Evolutionary conservation across 148 eudicot genomes (phyloP).

Genomic region (Vaccinium macrocarpon): DNA sequence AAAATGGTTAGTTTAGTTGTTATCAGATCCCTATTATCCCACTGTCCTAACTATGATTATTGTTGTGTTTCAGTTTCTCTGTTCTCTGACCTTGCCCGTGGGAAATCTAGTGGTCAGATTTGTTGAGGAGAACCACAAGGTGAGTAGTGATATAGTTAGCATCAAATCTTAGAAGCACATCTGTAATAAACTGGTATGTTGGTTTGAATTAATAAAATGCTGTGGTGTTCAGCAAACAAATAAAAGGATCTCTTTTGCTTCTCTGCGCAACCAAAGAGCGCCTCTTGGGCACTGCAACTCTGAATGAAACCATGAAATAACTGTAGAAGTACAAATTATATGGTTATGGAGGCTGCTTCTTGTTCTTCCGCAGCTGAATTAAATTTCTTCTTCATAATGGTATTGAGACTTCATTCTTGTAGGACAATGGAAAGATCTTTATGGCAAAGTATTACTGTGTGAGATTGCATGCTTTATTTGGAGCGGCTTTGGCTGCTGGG

Average conservation of each 20-base stretch:
- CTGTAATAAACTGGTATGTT: background rate
- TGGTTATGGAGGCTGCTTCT: background rate
- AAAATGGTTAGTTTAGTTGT: background rate
- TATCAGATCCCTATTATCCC: background rate
- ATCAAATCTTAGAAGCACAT: background rate
- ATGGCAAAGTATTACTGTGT: slow-evolving; percentile 77
- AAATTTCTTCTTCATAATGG: background rate
- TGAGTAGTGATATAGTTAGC: slow-evolving; percentile 29
- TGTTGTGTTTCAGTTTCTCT: slow-evolving; percentile 48
- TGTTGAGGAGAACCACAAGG: slow-evolving; percentile 59
- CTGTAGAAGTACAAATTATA: background rate
- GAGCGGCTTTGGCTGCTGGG: slow-evolving; percentile 57
- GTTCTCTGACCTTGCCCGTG: slow-evolving; percentile 63
- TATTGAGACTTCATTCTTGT: slow-evolving; percentile 11
- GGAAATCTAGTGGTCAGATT: slow-evolving; percentile 48
- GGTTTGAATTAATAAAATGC: background rate
- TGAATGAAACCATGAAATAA: background rate
- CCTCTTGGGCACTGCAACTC: background rate
- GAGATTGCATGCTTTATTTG: slow-evolving; percentile 60
- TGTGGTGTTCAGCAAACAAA: background rate
- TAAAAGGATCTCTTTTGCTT: background rate
- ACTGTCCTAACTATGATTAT: background rate
- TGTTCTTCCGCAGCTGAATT: background rate
- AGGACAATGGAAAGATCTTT: slow-evolving; percentile 72
- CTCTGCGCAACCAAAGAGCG: background rate